Base-by-base conservation (phyloP, 192 early-diverging fungal species). In the Polychytrium aggregatum region DNA sequence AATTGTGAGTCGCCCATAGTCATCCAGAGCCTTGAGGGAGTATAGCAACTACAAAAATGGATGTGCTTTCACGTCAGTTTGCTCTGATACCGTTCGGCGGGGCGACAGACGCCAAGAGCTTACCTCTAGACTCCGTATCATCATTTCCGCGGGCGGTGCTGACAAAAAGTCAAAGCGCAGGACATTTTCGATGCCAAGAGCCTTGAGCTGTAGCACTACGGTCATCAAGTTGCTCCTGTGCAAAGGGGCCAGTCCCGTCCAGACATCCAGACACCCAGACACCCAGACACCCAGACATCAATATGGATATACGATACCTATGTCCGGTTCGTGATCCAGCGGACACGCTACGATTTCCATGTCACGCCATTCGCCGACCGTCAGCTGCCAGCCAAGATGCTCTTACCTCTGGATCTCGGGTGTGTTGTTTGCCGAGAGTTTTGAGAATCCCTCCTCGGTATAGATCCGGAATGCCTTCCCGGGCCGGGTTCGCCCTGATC, bases 161-260 rank as follows among this genome's bases (percentile, higher is more conserved):
- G 84, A 81, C 37, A 90, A 54, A 57, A 84, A 90, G 22, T 87
- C 79, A 55, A 88, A 90, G 34, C 78, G 59, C 2, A 86, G 62
- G 1, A 90, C 79, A 46, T 87, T 87, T 33, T 87, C 78, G 36
- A 90, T 81, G 9, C 87, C 87, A 1, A 90, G 56, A 1, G 85
- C 81, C 46, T 88, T 90, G 8, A 90, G 58, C 33, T 85, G 84
- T 0, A 90, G 47, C 10, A 86, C 68, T 36, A 83, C 65, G 1
- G 73, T 63, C 3, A 78, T 72, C 7, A 90, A 43, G 56, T 86
- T 82, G 52, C 69, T 79, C 43, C 82, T 76, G 37, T 28, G 37
- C 30, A 31, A 48, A 14, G 41, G 22, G 35, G 11, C 43, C 14
- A 27, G 16, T 5, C 20, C 27, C n/a, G n/a, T n/a, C n/a, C n/a